Conservation (phyloP, 805 yeast species). For the Saccharomycopsis oosterbeekiorum region DNA sequence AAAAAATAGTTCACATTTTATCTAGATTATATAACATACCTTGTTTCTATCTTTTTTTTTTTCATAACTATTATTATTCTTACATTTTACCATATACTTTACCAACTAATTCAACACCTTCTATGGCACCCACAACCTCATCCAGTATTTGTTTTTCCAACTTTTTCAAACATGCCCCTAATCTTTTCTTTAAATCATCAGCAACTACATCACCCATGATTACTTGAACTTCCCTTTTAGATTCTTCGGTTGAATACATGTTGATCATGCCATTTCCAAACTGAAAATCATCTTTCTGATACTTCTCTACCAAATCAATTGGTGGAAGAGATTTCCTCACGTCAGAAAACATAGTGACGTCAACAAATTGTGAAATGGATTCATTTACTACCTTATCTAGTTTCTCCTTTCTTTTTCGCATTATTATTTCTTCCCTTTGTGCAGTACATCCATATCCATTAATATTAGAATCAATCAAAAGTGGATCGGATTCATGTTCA, state of each 20-base stretch:
- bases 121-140: background rate
- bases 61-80: too few species aligned
- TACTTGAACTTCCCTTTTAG: background rate
- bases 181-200: background rate
- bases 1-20: too few species aligned
- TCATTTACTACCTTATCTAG: background rate
- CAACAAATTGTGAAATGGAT: background rate
- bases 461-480: background rate
- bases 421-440: background rate
- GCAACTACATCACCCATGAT: background rate
- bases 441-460: background rate
- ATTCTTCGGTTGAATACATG: background rate
- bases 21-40: too few species aligned
- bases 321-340: slow-evolving; percentile 1
- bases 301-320: background rate
- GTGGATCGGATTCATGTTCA: background rate
- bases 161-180: background rate
- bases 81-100: background rate
- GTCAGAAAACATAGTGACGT: background rate
- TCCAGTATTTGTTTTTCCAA: background rate
- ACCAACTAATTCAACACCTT: background rate
- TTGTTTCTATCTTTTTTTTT: too few species aligned
- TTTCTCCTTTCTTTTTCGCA: background rate
- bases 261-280: background rate
- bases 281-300: background rate